Evolutionary conservation across 1,139 yeast species (phyloP).

Genomic region (Scheffersomyces stambukii): DNA sequence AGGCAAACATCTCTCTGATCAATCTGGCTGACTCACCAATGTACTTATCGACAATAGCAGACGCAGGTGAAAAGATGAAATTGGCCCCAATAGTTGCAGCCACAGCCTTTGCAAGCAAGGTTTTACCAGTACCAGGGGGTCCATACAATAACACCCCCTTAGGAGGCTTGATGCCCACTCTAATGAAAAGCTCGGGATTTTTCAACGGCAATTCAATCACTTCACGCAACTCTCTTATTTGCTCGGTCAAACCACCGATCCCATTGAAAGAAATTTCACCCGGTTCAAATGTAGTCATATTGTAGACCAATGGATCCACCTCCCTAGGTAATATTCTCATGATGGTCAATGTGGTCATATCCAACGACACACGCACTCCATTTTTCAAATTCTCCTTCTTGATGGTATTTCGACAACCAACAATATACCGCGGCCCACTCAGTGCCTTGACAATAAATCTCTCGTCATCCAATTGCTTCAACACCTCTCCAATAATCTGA

Average conservation of each 20-base stretch:
- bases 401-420: conserved; percentile 93
- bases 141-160: conserved; percentile 96
- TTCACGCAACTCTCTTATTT: conserved; percentile 93
- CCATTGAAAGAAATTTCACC: conserved; percentile 94
- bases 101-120: conserved; percentile 92
- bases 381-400: conserved; percentile 79
- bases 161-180: conserved; percentile 98
- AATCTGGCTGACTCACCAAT: conserved; percentile 97
- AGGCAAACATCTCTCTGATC: conserved; percentile 97
- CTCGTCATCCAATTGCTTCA: conserved; percentile 93
- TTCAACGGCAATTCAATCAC: conserved; percentile 96
- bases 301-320: conserved; percentile 96
- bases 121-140: conserved; percentile 99
- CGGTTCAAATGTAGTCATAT: conserved; percentile 97
- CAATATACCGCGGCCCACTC: conserved; percentile 96
- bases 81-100: conserved; percentile 99
- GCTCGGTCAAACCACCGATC: conserved; percentile 96
- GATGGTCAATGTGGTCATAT: conserved; percentile 95
- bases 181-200: conserved; percentile 91
- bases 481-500: conserved; percentile 94
- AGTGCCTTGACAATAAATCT: conserved; percentile 95
- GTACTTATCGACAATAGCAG: conserved; percentile 97
- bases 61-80: conserved; percentile 95
- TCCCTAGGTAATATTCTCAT: conserved; percentile 98
- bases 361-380: conserved; percentile 94